Conservation (phyloP, 768 basidiomycete species). For the Tricholoma hemisulphureum region DNA sequence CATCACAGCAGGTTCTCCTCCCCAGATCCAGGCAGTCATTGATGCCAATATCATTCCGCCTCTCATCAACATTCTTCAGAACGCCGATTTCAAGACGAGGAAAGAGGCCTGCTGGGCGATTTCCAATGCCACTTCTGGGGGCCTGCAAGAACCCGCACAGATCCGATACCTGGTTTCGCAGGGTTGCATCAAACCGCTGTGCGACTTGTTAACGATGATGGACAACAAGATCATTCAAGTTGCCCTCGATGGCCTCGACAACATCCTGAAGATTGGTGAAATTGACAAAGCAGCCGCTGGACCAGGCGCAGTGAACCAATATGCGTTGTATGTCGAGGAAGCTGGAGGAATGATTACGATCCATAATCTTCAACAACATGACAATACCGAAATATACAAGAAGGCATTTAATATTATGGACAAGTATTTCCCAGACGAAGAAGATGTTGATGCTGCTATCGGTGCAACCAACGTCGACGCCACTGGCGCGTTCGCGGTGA, state of each 20-base stretch:
- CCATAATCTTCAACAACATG: slow-evolving; percentile 98
- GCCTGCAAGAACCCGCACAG: slow-evolving; percentile 92
- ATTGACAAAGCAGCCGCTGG: slow-evolving; percentile 83
- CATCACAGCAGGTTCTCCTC: slow-evolving; percentile 94
- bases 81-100: slow-evolving; percentile 98
- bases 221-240: slow-evolving; percentile 99
- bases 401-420: slow-evolving; percentile 99
- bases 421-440: slow-evolving; percentile 98
- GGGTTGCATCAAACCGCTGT: slow-evolving; percentile 98
- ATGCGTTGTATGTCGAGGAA: slow-evolving; percentile 94
- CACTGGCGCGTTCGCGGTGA: slow-evolving; percentile 70
- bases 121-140: slow-evolving; percentile 97
- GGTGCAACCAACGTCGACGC: slow-evolving; percentile 74
- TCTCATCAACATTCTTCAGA: slow-evolving; percentile 94
- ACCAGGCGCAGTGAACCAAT: slow-evolving; percentile 84
- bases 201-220: slow-evolving; percentile 95
- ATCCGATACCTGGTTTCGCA: slow-evolving; percentile 97
- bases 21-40: slow-evolving; percentile 95
- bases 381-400: slow-evolving; percentile 99
- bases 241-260: slow-evolving; percentile 96
- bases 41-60: slow-evolving; percentile 98
- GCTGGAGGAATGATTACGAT: slow-evolving; percentile 99
- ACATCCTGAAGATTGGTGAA: slow-evolving; percentile 97
- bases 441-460: slow-evolving; percentile 84
- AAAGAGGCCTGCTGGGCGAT: slow-evolving; percentile 99